Evolutionary conservation across 1,284 basidiomycete genomes (phyloP).

Genomic region (Neotropicomus parvogracilis): DNA sequence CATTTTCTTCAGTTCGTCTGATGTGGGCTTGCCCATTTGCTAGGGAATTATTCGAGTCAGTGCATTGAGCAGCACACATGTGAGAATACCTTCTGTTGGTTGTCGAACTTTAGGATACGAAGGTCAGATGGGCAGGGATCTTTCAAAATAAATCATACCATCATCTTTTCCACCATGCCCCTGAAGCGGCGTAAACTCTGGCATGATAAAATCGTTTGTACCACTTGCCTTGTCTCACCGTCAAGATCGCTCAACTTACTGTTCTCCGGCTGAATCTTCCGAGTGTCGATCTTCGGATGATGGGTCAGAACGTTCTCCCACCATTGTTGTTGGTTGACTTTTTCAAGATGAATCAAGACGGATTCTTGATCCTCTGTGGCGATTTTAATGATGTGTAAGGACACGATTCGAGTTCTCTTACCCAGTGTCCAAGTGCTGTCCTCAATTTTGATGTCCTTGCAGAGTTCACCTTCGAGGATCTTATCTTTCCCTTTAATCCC

Average conservation of each 20-base stretch:
- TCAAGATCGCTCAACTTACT: conserved; percentile 96
- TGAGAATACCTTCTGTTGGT: conserved; percentile 81
- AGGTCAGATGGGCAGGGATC: conserved; percentile 8
- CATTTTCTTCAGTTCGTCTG: conserved; percentile 85
- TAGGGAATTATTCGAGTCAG: conserved; percentile 32
- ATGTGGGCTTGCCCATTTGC: conserved; percentile 95
- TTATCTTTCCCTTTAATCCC: conserved; percentile 83
- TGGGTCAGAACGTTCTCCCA: conserved; percentile 97
- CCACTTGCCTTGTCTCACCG: conserved; percentile 75
- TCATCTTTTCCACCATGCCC: conserved; percentile 99
- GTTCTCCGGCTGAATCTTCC: conserved; percentile 93
- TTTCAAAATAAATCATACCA: conserved; percentile 61
- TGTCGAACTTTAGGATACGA: conserved; percentile 73
- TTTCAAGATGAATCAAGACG: conserved; percentile 82
- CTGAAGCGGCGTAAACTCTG: conserved; percentile 40
- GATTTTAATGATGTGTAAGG: conserved; percentile 11
- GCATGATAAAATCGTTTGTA: background rate
- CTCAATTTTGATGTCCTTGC: conserved; percentile 90
- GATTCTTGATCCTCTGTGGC: conserved; percentile 72
- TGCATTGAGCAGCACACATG: background rate
- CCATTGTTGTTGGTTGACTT: conserved; percentile 86
- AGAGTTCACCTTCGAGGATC: conserved; percentile 88
- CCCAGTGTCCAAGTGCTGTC: conserved; percentile 97
- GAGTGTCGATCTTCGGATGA: conserved; percentile 96
- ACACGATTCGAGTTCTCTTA: conserved; percentile 31